Evolutionary conservation across 2,329 filamentous ascomycete genomes (phyloP), one percentile per base, ranked within the genome.

Genomic region (Periconia macrospinosa): DNA sequence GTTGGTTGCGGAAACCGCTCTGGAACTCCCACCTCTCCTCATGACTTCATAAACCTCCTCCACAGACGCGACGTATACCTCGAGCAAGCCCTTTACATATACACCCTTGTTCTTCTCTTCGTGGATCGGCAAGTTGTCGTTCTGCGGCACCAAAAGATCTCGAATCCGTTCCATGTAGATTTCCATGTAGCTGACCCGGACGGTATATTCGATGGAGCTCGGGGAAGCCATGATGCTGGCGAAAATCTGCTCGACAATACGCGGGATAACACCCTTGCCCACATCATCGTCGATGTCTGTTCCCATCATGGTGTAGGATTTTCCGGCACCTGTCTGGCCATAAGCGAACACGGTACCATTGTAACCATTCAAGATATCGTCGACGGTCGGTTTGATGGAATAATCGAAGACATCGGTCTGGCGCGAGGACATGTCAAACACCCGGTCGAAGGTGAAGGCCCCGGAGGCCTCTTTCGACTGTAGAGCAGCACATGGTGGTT

Each of bases 151-250:
- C 59, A 99, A 80, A 68, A 99, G 78, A 85, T 99, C 94, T 68
- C 93, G 86, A 74, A 99, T 97, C 65, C 90, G 87, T 79, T 99
- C 94, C 94, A 97, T 99, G 81, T 99, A 99, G 61, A 99, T 97
- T 77, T 99, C 94, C 92, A 99, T 97, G 77, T 97, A 97, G 76
- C 92, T 96, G 70, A 97, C 93, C 52, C 92, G 87, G 49, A 99
- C 93, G n/a, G 92, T 97, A 76, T 97, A 97, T 77, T 97, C 94
- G 73, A 97, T 97, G 63, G 91, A 96, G 67, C 87, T 87, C 42
- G 93, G 91, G 66, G 92, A 96, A 19, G 90, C 86, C 77, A 97
- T 83, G 74, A 97, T 97, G 77, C 90, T 96, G 65, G 90, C 88
- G 74, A 97, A 97, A 72, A 97, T 97, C 78, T 97, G 93, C 77